These are phyloP conservation scores for Suhomyces bolitotheri DNA, from an alignment of 1,139 yeast genomes.

Conservation along the genomic window DNA sequence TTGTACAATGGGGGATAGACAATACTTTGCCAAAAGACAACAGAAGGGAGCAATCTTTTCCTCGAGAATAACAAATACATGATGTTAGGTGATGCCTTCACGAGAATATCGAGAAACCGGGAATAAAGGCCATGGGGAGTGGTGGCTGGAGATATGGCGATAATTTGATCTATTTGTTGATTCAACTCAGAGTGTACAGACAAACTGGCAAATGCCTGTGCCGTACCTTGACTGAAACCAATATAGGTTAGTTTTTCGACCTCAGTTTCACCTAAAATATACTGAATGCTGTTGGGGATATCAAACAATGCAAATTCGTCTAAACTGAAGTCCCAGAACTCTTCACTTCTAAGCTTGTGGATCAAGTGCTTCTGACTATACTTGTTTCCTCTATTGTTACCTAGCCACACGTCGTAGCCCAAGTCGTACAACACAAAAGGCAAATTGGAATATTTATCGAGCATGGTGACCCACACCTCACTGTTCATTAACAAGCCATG, in stretches of 20 bases:
- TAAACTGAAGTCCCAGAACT: constrained; percentile 48
- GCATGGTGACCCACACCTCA: constrained; percentile 83
- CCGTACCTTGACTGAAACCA: constrained; percentile 91
- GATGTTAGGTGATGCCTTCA: constrained; percentile 76
- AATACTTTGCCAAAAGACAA: constrained; percentile 78
- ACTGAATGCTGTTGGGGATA: constrained; percentile 47
- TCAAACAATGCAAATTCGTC: constrained; percentile 52
- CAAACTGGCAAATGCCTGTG: constrained; percentile 83
- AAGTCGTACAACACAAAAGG: constrained; percentile 76
- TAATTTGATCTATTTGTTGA: constrained; percentile 63
- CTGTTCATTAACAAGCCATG: constrained; percentile 92
- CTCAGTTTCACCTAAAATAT: constrained; percentile 29
- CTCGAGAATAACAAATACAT: constrained; percentile 76
- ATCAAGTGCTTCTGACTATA: constrained; percentile 57
- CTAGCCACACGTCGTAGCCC: constrained; percentile 92
- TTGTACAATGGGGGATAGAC: constrained; percentile 83
- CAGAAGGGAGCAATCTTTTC: constrained; percentile 70
- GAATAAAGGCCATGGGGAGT: constrained; percentile 87
- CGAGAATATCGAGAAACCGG: constrained; percentile 69
- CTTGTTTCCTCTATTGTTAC: constrained; percentile 88
- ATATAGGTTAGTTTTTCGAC: constrained; percentile 58
- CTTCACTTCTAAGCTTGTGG: constrained; percentile 37
- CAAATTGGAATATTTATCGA: constrained; percentile 59
- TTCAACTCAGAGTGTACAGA: constrained; percentile 72
- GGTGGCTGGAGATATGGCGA: constrained; percentile 91